Evolutionary conservation across 257 asterid genomes (phyloP), one percentile per base, ranked within the genome.

Genomic region (Hygrophila difformis): DNA sequence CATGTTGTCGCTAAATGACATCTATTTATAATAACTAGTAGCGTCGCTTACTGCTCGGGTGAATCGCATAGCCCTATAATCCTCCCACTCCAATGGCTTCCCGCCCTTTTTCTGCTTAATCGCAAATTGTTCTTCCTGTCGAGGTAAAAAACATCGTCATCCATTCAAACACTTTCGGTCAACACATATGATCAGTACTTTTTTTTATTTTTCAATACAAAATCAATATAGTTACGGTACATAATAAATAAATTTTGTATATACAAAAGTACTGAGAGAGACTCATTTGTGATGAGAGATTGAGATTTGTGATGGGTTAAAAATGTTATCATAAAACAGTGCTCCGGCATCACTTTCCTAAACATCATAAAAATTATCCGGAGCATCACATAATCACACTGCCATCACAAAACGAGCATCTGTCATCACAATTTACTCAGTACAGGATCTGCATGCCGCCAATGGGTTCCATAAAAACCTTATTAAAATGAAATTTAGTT

Each of bases 31-130:
- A 7, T 29, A n/a, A 26, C 3, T 8, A 21, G 36, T 21, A 23
- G 18, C 11, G 6, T 6, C 8, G n/a, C 92, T 66, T 68, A 87
- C 97, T 0, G 88, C 87, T 4, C 82, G 77, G 0, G 97, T 83
- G 44, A 87, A 87, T 48, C 53, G 60, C 93, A 87, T 83, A 43
- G 62, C 59, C 55, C 64, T 80, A 38, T 47, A 69, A 51, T 83
- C 95, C 0, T 68, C 61, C 93, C 88, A 83, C 29, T 68, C 69
- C 5, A 87, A 56, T 1, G 74, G 61, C 46, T 80, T 65, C 24
- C 48, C 79, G 0, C 44, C 56, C 60, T 81, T 87, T 41, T 55
- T 47, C 49, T 56, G 47, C 7, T 64, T 71, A 12, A 83, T 72
- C 43, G 39, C 68, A 4, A 76, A 55, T 57, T 80, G 87, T 64